Evolutionary conservation across 169 alveolate species (phyloP), one percentile per base, ranked within the genome.

Genomic region (Cryptosporidium viatorum): DNA sequence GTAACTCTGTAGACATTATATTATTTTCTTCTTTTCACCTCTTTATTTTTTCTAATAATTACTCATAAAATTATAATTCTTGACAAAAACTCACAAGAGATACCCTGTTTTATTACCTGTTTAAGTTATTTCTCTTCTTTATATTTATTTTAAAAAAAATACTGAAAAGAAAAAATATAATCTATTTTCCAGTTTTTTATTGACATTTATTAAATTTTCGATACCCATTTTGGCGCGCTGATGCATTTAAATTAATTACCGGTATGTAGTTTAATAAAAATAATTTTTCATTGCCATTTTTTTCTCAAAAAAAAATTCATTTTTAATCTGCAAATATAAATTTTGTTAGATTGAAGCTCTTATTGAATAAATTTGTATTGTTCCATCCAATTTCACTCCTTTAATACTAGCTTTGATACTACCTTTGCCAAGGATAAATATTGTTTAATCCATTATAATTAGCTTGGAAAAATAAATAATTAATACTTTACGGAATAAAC

Each of bases 1-100:
- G 89, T 43, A 80, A 43, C 39, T 80, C 89, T 1, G 89, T 62
- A 26, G 59, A 65, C 89, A 80, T 80, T 62, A 8, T 18, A 41
- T 41, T 41, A 41, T 9, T 41, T 41, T 55, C 14, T 50, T 21
- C 70, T 35, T 73, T 29, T 55, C 67, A n/a, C 29, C 67, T 55
- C 23, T 37, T 21, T 5, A 41, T 41, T 41, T 50, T 21, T 33
- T 33, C 5, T 41, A 14, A 55, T 33, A 23, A 10, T 59, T 16
- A 51, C 67, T 55, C 67, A 55, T 55, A 55, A 55, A 55, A 26
- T 26, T 48, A 21, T 14, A 3, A 48, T 48, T 48, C 21, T 16
- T 0, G 21, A 48, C 6, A 48, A 48, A 48, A 12, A 48, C 55
- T 48, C 55, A 48, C n/a, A 48, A 48, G 21, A 48, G 7, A 48